Conservation (phyloP, 352 stramenopile genomes). For the Globisporangium irregulare region DNA sequence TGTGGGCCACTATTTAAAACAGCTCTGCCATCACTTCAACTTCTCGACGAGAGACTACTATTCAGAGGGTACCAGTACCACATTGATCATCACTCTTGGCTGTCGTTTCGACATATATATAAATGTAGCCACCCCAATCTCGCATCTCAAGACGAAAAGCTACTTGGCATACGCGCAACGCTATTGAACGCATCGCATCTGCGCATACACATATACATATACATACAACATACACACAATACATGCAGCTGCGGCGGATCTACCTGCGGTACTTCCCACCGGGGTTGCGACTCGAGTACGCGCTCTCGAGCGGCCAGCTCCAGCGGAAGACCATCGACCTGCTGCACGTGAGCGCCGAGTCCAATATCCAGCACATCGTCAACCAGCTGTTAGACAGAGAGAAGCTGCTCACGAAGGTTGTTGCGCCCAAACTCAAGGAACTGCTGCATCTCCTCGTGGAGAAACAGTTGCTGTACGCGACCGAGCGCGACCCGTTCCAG, state of each 20-base stretch:
- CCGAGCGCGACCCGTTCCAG: slow-evolving; percentile 23
- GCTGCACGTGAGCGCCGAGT: slow-evolving; percentile 61
- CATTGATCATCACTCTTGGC: neutral
- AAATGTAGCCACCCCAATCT: slow-evolving; percentile 2
- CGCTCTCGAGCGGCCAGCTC: slow-evolving; percentile 40
- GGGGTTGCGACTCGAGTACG: slow-evolving; percentile 61
- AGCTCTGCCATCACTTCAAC: neutral
- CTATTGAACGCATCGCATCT: neutral
- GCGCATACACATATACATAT: no score
- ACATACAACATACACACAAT: neutral
- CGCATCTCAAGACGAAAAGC: neutral
- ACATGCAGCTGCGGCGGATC: slow-evolving; percentile 64
- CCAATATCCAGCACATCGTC: slow-evolving; percentile 52
- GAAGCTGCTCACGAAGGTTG: slow-evolving; percentile 45
- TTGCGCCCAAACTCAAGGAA: slow-evolving; percentile 44
- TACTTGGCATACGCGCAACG: neutral
- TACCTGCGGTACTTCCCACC: slow-evolving; percentile 76
- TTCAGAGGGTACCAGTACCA: no score
- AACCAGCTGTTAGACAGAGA: slow-evolving; percentile 58
- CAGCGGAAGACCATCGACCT: slow-evolving; percentile 64
- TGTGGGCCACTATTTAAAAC: neutral
- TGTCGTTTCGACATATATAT: slow-evolving; percentile 3
- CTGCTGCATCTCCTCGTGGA: slow-evolving; percentile 71
- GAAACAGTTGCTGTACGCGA: slow-evolving; percentile 50
- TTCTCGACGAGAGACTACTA: neutral